Evolutionary conservation across 1,284 basidiomycete genomes (phyloP), one percentile per base, ranked within the genome.

Genomic region (Athelia psychrophila): DNA sequence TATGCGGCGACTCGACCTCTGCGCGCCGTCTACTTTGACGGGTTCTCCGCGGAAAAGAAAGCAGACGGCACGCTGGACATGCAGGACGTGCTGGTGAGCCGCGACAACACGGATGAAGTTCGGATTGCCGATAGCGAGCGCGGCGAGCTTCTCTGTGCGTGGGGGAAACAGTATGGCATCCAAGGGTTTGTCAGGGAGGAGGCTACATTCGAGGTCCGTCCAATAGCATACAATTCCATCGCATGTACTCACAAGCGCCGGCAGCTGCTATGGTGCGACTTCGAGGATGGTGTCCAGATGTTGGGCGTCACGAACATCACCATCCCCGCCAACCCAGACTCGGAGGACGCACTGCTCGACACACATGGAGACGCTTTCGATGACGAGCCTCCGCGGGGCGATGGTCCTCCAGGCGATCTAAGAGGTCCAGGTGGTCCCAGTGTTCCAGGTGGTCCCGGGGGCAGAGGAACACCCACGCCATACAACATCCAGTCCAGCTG

Each of bases 251-350:
- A 42, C 20, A 9, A 42, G 6, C 9, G 16, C 6, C n/a, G 6
- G 38, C 20, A 42, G 38, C 38, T 42, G 38, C 44, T 46, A 8
- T 46, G 44, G 44, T 46, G 44, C 44, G 22, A 46, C 24, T 46
- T 46, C 24, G 20, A 23, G 24, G 16, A 22, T n/a, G 44, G 44
- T 18, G 44, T 46, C 22, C 5, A 27, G 10, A 4, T 46, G 10
- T 12, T 46, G 22, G 22, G 24, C 10, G 24, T 20, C 6, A 27
- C 9, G 16, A 46, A 46, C 44, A 23, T 27, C 44, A 24, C 44
- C 44, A 42, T 42, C n/a, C 38, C 38, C 6, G 16, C 38, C 33
- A 10, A 10, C 38, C 20, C n/a, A 6, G n/a, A n/a, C 16, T 42
- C 38, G 6, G 38, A 9, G n/a, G 6, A 8, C 24, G 24, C 22